Evolutionary conservation across 257 asterid species (phyloP).

Genomic region (Petunia secreta): DNA sequence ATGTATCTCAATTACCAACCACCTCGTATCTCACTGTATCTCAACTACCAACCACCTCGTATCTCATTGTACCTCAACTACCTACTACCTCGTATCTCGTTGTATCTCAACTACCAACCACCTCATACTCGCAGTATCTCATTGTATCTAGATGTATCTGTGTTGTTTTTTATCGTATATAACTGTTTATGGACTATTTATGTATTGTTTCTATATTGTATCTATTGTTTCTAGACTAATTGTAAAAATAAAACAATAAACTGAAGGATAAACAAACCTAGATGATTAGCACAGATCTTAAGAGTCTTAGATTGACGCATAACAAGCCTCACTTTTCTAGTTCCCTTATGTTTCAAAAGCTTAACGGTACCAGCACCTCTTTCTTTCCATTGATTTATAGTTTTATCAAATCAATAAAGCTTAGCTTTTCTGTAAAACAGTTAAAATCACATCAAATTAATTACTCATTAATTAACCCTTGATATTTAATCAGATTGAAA

Average conservation of each 20-base stretch:
- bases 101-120: too few species aligned
- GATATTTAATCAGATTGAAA: conserved; percentile 28
- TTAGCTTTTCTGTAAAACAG: conserved; percentile 42
- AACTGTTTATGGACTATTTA: too few species aligned
- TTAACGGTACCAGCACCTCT: conserved; percentile 59
- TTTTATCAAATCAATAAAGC: conserved; percentile 56
- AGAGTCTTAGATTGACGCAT: conserved; percentile 60
- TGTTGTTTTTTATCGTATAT: too few species aligned
- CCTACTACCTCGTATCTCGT: too few species aligned
- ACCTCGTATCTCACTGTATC: too few species aligned
- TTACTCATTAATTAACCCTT: conserved; percentile 21
- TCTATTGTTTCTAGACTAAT: too few species aligned
- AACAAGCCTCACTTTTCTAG: conserved; percentile 54
- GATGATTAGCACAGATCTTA: conserved; percentile 62
- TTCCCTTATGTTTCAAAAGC: conserved; percentile 47
- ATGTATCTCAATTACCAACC: too few species aligned
- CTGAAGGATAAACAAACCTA: conserved; percentile 36
- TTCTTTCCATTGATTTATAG: conserved; percentile 58
- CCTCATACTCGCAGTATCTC: too few species aligned
- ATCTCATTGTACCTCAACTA: too few species aligned
- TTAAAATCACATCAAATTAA: neutral
- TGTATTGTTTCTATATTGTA: too few species aligned
- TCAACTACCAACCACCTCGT: too few species aligned
- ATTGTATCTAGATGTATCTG: too few species aligned
- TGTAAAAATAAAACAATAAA: neutral